phyloP scores from a whole-genome alignment of 169 alveolate genomes.

The Eimeria acervulina region DNA sequence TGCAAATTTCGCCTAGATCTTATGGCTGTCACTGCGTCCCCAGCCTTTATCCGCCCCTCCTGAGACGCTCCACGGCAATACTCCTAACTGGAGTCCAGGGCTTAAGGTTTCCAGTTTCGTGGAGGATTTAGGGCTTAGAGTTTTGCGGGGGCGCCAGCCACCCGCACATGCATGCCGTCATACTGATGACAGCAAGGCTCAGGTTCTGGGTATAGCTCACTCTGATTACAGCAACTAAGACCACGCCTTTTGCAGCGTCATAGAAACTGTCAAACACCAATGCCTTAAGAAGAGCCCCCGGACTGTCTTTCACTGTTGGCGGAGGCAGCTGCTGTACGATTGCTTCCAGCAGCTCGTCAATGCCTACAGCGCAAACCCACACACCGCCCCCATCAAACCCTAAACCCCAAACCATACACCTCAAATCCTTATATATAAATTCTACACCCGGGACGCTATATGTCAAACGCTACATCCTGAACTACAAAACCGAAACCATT shows the following conservation, averaged over 20 bases:
- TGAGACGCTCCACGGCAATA: slow-evolving; percentile 12
- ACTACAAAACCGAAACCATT: not conserved
- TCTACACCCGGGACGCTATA: not conserved
- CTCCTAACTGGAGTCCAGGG: not conserved
- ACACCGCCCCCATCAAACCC: no score
- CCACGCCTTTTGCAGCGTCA: slow-evolving; percentile 95
- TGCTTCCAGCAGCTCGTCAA: slow-evolving; percentile 90
- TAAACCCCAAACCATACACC: not conserved
- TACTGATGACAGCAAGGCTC: not conserved
- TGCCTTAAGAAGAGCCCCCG: slow-evolving; percentile 91
- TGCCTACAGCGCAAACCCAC: slow-evolving; percentile 83
- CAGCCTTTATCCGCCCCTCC: slow-evolving; percentile 63
- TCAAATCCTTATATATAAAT: not conserved
- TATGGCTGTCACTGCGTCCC: slow-evolving; percentile 64
- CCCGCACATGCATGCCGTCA: not conserved
- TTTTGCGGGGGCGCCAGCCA: not conserved
- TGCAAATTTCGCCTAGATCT: slow-evolving; percentile 29
- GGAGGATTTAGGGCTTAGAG: not conserved
- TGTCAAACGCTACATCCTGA: not conserved
- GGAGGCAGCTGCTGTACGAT: slow-evolving; percentile 91
- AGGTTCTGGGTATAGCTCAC: slow-evolving; percentile 18
- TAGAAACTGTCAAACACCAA: slow-evolving; percentile 95
- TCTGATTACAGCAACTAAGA: slow-evolving; percentile 90
- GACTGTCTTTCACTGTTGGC: slow-evolving; percentile 88
- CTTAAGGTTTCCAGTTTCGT: not conserved